A percentile compares a stretch with the other conserved stretches of the same genome.
Evolutionary conservation across 768 basidiomycete genomes (phyloP).

Genomic region (Macrocybe gigantea): DNA sequence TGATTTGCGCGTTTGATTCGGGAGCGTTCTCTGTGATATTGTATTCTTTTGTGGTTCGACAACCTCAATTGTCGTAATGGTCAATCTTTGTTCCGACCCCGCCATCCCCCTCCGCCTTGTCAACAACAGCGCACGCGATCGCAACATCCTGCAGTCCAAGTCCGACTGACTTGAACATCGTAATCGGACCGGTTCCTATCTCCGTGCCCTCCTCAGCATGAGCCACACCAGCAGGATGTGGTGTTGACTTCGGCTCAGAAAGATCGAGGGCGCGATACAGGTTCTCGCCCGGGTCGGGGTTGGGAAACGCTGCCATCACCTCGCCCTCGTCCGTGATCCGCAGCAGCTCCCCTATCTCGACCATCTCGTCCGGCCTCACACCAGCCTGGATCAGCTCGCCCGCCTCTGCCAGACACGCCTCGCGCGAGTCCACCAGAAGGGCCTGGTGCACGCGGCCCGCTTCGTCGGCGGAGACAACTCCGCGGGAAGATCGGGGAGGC

Average conservation of each 20-base stretch:
- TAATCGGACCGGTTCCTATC: slow-evolving; percentile 38
- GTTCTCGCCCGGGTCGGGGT: too few relatives aligned
- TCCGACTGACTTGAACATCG: slow-evolving; percentile 87
- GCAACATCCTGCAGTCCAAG: slow-evolving; percentile 85
- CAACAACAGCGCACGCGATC: slow-evolving; percentile 65
- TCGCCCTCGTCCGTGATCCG: slow-evolving; percentile 7
- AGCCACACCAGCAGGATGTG: background rate
- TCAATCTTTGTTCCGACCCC: slow-evolving; percentile 43
- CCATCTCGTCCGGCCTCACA: slow-evolving; percentile 30
- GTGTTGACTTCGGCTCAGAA: too few relatives aligned
- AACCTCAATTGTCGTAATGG: slow-evolving; percentile 31
- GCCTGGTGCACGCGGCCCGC: slow-evolving; percentile 11
- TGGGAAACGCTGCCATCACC: background rate
- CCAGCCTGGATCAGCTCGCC: slow-evolving; percentile 71
- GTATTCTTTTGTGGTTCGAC: too few relatives aligned
- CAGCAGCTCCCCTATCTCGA: slow-evolving; percentile 70
- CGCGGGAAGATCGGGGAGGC: too few relatives aligned
- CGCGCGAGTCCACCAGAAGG: slow-evolving; percentile 69
- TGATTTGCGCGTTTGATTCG: too few relatives aligned
- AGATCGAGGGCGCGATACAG: too few relatives aligned
- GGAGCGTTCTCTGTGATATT: too few relatives aligned
- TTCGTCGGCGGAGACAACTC: background rate
- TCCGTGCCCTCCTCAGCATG: slow-evolving; percentile 1
- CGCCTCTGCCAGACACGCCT: slow-evolving; percentile 70
- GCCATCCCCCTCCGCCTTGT: slow-evolving; percentile 46